These are phyloP conservation scores for Trichoderma sp. DNA, from an alignment of 2,329 filamentous ascomycete genomes.

Conservation along the genomic window DNA sequence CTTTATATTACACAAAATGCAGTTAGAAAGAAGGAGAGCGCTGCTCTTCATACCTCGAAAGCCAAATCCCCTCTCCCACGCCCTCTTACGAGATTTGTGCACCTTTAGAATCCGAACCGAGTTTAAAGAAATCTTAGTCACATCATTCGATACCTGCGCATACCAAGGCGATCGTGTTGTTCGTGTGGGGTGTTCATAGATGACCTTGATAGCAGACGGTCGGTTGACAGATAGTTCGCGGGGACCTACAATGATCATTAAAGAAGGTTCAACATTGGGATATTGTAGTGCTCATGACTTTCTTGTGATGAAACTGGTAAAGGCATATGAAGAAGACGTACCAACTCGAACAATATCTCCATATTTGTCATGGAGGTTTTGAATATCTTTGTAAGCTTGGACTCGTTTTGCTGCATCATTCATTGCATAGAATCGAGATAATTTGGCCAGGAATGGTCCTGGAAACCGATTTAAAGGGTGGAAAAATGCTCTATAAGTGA, in stretches of 20 bases:
- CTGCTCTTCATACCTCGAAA: constrained; percentile 9
- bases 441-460: constrained; percentile 35
- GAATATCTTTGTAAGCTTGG: constrained; percentile 31
- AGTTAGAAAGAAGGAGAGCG: not conserved
- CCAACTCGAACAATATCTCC: constrained; percentile 22
- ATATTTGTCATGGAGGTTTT: constrained; percentile 30
- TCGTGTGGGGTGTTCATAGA: not conserved
- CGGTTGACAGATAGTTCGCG: constrained; percentile 18
- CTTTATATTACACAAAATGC: not conserved
- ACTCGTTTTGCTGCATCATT: not conserved
- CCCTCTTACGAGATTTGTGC: constrained; percentile 21
- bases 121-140: constrained; percentile 39
- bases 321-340: not conserved
- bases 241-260: not conserved
- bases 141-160: constrained; percentile 33
- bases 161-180: constrained; percentile 13
- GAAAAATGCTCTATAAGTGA: constrained; percentile 34
- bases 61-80: constrained; percentile 18
- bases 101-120: constrained; percentile 34
- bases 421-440: constrained; percentile 14
- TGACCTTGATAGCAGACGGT: not conserved
- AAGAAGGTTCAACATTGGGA: not conserved
- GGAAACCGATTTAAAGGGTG: constrained; percentile 38
- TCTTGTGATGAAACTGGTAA: not conserved
- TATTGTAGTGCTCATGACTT: not conserved